These are phyloP conservation scores for Cyberlindnera japonica DNA, from an alignment of 805 yeast genomes.

Conservation along the genomic window DNA sequence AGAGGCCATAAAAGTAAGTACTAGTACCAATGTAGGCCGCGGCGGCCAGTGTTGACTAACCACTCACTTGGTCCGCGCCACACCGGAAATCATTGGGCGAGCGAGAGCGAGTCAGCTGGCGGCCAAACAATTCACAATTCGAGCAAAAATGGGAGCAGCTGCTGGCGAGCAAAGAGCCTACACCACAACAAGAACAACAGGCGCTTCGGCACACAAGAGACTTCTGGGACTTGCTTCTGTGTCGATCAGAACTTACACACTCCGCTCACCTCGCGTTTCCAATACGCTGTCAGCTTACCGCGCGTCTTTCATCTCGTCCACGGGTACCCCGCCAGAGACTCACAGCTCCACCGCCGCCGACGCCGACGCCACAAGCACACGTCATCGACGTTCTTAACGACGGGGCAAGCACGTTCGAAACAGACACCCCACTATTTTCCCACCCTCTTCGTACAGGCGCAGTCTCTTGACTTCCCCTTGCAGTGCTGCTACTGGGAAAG, in stretches of 20 bases:
- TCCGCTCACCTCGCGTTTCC: too few relatives aligned
- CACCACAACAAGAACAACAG: neutral
- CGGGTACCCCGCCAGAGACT: too few relatives aligned
- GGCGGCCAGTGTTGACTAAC: neutral
- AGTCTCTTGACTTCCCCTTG: too few relatives aligned
- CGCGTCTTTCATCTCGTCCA: too few relatives aligned
- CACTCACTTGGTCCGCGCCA: constrained; percentile 3
- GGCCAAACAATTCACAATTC: constrained; percentile 11
- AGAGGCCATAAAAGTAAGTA: too few relatives aligned
- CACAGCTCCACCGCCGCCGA: neutral
- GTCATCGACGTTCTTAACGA: too few relatives aligned
- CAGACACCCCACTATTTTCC: too few relatives aligned
- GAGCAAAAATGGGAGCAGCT: constrained; percentile 1
- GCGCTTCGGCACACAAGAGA: neutral
- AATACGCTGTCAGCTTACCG: too few relatives aligned
- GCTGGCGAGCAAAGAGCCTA: neutral
- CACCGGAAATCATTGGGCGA: constrained; percentile 5
- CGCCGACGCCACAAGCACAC: neutral
- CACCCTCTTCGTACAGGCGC: too few relatives aligned
- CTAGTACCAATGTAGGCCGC: too few relatives aligned
- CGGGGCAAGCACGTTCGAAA: too few relatives aligned
- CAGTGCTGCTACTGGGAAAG: too few relatives aligned
- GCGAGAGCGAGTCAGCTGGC: constrained; percentile 16
- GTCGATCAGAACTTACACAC: neutral
- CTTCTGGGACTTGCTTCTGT: neutral